Base-by-base conservation (phyloP, 2,329 filamentous ascomycete genomes). In the Exophiala lecanii-corni region DNA sequence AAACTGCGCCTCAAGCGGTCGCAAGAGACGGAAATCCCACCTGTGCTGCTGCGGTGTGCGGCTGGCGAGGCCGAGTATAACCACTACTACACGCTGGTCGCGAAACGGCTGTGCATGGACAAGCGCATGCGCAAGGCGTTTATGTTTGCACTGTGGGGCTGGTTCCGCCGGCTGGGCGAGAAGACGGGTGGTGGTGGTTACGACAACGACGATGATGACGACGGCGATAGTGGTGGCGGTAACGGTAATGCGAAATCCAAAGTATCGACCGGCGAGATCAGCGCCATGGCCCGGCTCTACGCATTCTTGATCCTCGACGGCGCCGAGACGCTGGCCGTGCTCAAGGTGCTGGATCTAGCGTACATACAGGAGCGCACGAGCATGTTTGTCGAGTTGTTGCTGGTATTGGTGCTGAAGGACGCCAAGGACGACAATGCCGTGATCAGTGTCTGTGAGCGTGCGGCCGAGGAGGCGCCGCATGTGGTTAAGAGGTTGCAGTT, bases 21-120 rank as follows among this genome's bases (percentile, higher is more conserved):
- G 13, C 89, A 96, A 58, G 82, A 92, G 53, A 76, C 82, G 17
- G 91, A 97, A 61, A 85, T 97, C 21, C 83, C 91, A 1, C 81
- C 84, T 39, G 89, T 98, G 13, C 72, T 98, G 19, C 75, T 96
- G 6, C 89, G 92, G 55, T 96, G 89, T 60, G 82, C 83, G 1
- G 86, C 86, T 32, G 83, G 84, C 2, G 92, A 97, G 66, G 73
- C 82, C 43, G 73, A 74, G 1, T 94, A 96, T 65, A 98, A 98
- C 57, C 86, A 86, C 0, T 98, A 94, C 67, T 98, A 98, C 61
- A 86, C 86, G 0, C 71, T 95, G 1, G 82, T 98, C 26, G 89
- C 88, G 7, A 79, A 78, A 36, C 82, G 82, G 51, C 74, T 96
- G 6, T 94, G 89, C 58, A 72, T 62, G 13, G 86, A 89, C 47